These are phyloP conservation scores for Camellia lanceoleosa DNA, from an alignment of 148 eudicot genomes.

Conservation along the genomic window DNA sequence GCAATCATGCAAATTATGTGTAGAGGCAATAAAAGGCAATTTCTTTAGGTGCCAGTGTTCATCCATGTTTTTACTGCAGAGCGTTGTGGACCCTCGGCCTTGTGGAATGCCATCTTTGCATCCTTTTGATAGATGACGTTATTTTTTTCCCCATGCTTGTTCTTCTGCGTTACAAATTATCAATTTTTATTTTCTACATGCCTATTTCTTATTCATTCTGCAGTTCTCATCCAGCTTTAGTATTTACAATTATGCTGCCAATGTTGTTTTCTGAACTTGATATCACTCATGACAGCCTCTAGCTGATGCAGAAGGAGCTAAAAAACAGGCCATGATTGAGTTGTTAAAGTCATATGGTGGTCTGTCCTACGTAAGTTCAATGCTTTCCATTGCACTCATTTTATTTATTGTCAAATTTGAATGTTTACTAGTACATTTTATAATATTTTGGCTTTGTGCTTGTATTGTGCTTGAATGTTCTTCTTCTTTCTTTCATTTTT, in stretches of 20 bases:
- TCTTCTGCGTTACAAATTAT: not conserved
- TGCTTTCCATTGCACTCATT: not conserved
- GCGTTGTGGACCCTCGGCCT: no score
- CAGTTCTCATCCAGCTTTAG: constrained; percentile 1
- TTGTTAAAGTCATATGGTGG: constrained; percentile 82
- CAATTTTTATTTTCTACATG: not conserved
- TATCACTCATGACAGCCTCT: constrained; percentile 70
- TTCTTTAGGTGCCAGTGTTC: not conserved
- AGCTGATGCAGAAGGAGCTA: constrained; percentile 99
- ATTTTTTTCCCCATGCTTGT: not conserved
- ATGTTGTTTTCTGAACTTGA: constrained; percentile 15
- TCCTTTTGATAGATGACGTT: not conserved
- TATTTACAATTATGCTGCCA: constrained; percentile 1
- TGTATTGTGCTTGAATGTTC: not conserved
- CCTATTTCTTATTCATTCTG: constrained; percentile 2
- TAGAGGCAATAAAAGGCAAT: not conserved
- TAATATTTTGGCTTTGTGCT: not conserved
- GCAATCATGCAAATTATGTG: not conserved
- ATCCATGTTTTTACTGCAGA: not conserved
- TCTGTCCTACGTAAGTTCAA: constrained; percentile 73
- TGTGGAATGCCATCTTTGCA: not conserved
- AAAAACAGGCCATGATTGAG: constrained; percentile 68
- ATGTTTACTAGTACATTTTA: not conserved
- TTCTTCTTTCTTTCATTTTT: not conserved
- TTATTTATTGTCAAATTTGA: not conserved